Conservation (phyloP, 2,329 filamentous ascomycete species). For the Neonectria ditissima region DNA sequence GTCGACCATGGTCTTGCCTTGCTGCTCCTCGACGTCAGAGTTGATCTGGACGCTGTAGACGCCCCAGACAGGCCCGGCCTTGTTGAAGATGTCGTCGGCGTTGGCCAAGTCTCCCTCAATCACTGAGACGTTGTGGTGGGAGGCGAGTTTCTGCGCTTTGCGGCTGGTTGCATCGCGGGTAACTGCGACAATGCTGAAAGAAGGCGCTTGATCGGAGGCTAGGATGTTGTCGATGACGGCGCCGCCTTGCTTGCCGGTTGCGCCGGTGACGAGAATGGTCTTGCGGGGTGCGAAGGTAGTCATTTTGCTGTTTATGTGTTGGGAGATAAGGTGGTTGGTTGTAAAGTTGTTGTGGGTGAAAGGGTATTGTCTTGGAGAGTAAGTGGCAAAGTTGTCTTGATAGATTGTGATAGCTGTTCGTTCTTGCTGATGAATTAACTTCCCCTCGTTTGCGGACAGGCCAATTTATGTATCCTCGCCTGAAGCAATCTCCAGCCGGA, state of each 20-base stretch:
- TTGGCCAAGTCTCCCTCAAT: conserved; percentile 22
- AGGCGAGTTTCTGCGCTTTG: conserved; percentile 19
- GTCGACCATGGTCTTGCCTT: conserved; percentile 67
- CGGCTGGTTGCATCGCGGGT: conserved; percentile 20
- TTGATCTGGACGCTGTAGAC: conserved; percentile 30
- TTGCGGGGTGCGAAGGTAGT: not conserved
- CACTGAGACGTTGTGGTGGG: conserved; percentile 15
- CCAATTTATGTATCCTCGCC: not conserved
- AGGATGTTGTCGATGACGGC: conserved; percentile 24
- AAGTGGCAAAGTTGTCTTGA: not conserved
- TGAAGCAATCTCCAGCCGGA: not conserved
- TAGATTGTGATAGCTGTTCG: not conserved
- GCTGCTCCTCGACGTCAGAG: conserved; percentile 44
- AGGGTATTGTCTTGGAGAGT: too few relatives aligned
- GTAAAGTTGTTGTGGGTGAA: not conserved
- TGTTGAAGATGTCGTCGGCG: conserved; percentile 20
- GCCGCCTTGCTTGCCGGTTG: conserved; percentile 30
- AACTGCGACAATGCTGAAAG: conserved; percentile 23
- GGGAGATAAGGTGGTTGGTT: not conserved
- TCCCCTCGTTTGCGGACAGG: not conserved
- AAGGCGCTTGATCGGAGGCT: conserved; percentile 3
- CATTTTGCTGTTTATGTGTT: not conserved
- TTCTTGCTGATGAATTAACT: not conserved
- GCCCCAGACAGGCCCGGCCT: conserved; percentile 15
- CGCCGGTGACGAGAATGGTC: conserved; percentile 25